A percentile compares a stretch with the other conserved stretches of the same genome.
These are phyloP conservation scores for Sporisorium sorghi DNA, from an alignment of 1,284 basidiomycete species.

Conservation along the genomic window DNA sequence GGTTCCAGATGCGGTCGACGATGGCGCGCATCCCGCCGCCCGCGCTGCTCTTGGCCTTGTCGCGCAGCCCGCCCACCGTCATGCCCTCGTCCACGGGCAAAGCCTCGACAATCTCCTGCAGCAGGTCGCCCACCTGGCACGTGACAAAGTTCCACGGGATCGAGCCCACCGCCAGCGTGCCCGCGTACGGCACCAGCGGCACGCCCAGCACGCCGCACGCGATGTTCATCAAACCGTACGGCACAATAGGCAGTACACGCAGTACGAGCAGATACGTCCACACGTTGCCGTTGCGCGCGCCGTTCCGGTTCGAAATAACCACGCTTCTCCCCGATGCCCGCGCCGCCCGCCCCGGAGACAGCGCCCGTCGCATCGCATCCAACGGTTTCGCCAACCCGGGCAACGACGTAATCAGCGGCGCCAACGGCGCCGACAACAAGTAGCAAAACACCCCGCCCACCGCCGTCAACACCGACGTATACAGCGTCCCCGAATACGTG, in stretches of 20 bases:
- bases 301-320: slow-evolving; percentile 37
- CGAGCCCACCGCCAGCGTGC: slow-evolving; percentile 61
- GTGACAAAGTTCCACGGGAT: slow-evolving; percentile 69
- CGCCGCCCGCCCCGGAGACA: slow-evolving; percentile 46
- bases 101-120: slow-evolving; percentile 63
- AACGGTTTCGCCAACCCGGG: slow-evolving; percentile 64
- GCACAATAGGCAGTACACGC: slow-evolving; percentile 66
- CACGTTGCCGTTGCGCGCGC: slow-evolving; percentile 40
- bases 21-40: slow-evolving; percentile 58
- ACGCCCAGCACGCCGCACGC: slow-evolving; percentile 66
- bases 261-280: slow-evolving; percentile 66
- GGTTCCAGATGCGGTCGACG: slow-evolving; percentile 59
- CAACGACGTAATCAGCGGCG: slow-evolving; percentile 54
- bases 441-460: slow-evolving; percentile 66
- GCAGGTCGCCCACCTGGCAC: slow-evolving; percentile 64
- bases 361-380: slow-evolving; percentile 58
- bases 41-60: slow-evolving; percentile 36
- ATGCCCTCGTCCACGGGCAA: slow-evolving; percentile 39
- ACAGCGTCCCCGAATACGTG: slow-evolving; percentile 61
- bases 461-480: slow-evolving; percentile 63
- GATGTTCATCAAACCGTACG: slow-evolving; percentile 68
- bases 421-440: slow-evolving; percentile 59
- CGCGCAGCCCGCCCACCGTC: slow-evolving; percentile 27
- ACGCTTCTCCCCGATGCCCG: slow-evolving; percentile 45
- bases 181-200: slow-evolving; percentile 63